These are phyloP conservation scores for Miscanthus lutarioriparius DNA, from an alignment of 176 grass and related monocot species.

Conservation along the genomic window DNA sequence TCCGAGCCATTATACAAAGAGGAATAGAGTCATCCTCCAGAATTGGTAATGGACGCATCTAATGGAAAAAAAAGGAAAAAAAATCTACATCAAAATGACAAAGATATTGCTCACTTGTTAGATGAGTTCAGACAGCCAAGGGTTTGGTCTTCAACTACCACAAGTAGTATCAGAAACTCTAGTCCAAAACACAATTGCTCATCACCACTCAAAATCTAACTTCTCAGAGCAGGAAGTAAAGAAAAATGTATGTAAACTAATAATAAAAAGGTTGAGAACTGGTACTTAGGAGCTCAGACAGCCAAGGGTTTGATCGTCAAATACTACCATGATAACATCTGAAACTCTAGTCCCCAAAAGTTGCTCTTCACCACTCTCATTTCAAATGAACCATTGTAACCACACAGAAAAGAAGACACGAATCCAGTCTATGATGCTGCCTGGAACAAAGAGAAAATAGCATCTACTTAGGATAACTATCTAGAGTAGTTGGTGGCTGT, in stretches of 20 bases:
- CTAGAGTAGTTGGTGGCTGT: no score
- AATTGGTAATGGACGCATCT: conserved; percentile 64
- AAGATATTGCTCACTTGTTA: background rate
- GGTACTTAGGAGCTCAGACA: conserved; percentile 48
- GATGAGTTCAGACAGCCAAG: conserved; percentile 43
- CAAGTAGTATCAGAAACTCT: conserved; percentile 36
- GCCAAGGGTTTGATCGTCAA: conserved; percentile 64
- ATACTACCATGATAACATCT: background rate
- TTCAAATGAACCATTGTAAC: no score
- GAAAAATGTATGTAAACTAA: background rate
- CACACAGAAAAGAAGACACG: no score
- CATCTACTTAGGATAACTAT: no score
- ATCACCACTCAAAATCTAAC: conserved; percentile 21
- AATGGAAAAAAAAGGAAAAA: background rate
- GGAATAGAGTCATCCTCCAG: conserved; percentile 46
- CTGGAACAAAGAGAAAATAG: no score
- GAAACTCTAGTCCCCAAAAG: no score
- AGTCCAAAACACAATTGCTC: conserved; percentile 27
- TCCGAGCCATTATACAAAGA: conserved; percentile 60
- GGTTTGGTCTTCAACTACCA: conserved; percentile 33
- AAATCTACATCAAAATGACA: background rate
- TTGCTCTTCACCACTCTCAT: no score
- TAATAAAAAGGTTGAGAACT: background rate
- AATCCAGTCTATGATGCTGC: no score
- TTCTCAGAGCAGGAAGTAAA: background rate